phyloP scores from a whole-genome alignment of 2,329 filamentous ascomycete species.

The Xylariaceae sp. region DNA sequence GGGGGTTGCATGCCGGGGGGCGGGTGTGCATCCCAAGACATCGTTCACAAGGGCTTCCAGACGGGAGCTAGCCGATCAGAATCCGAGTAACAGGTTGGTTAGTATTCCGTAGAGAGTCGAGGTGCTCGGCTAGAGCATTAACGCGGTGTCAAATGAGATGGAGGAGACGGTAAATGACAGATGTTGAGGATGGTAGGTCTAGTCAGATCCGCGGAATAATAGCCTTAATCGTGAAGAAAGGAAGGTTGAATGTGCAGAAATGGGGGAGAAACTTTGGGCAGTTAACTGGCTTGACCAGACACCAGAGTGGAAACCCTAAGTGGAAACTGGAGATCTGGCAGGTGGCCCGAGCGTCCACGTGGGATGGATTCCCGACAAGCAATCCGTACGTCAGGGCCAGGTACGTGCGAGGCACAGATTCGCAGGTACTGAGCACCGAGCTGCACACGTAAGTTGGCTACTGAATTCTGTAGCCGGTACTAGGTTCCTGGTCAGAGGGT shows the following conservation, averaged over 20 bases:
- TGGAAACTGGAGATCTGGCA: background rate
- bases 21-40: constrained; percentile 30
- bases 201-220: background rate
- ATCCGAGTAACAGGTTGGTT: constrained; percentile 11
- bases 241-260: constrained; percentile 6
- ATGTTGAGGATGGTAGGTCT: constrained; percentile 4
- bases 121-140: constrained; percentile 1
- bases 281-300: background rate
- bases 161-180: constrained; percentile 4
- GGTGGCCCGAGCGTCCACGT: constrained; percentile 9
- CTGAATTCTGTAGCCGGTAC: no score
- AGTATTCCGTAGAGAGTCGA: constrained; percentile 13
- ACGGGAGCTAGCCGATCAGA: background rate
- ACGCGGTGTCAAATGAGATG: background rate
- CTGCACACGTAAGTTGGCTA: no score
- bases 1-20: constrained; percentile 29
- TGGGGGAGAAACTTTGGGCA: constrained; percentile 12
- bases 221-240: background rate
- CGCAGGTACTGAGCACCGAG: background rate
- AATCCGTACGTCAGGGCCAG: background rate
- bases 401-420: background rate
- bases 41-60: constrained; percentile 5
- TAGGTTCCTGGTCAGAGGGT: no score
- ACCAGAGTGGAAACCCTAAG: background rate
- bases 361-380: background rate